Percentiles rank a stretch among this genome's conserved stretches.
Conservation (phyloP, 306 rosid species). For the Inga laurina region DNA sequence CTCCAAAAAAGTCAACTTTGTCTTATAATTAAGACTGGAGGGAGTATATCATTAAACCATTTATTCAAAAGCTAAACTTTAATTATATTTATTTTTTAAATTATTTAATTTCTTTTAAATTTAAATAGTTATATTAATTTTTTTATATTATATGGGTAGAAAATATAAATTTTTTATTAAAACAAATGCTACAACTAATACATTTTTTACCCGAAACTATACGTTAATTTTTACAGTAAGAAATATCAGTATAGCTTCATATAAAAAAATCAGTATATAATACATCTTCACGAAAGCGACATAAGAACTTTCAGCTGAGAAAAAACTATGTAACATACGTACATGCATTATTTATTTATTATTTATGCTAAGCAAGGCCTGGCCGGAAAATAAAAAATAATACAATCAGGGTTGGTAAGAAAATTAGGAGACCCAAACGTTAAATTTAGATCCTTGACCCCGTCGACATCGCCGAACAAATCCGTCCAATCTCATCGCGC, state of each 20-base stretch:
- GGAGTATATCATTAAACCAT: no score
- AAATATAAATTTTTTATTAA: neutral
- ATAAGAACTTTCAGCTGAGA: neutral
- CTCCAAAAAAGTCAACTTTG: no score
- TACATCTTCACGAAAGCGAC: neutral
- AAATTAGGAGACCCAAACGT: constrained; percentile 9
- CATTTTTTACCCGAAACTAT: neutral
- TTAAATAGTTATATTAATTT: no score
- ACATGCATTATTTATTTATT: no score
- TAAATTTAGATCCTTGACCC: constrained; percentile 48
- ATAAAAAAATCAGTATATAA: no score
- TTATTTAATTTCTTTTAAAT: no score
- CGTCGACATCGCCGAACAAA: constrained; percentile 57
- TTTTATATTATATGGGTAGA: no score
- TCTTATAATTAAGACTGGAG: no score
- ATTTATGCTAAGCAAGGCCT: neutral
- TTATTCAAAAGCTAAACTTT: no score
- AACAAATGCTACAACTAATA: neutral
- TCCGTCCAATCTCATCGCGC: constrained; percentile 45
- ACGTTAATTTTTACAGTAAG: neutral
- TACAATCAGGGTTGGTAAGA: neutral
- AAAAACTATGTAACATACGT: neutral
- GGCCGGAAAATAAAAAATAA: neutral
- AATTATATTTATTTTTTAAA: no score
- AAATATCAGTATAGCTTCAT: neutral